Base-by-base conservation (phyloP, 106 monocot genomes). In the Dendrobium huoshanense region DNA sequence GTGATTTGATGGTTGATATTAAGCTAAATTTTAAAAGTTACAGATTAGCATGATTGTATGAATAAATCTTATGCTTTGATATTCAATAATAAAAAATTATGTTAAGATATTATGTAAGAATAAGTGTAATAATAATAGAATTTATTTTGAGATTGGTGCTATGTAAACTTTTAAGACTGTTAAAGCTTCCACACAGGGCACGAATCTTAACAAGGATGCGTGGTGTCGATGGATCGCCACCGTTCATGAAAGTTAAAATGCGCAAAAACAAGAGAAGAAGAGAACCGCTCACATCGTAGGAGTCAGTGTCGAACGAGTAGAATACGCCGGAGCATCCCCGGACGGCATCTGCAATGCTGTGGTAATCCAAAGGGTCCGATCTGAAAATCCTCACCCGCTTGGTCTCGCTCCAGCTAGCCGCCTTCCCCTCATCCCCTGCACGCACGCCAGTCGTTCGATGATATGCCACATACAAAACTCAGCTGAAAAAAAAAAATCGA, bases 241-340 rank as follows among this genome's bases (percentile, higher is more conserved):
- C 22, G 68, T 20, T 29, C 29, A 68, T 29, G 31, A 31, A 29
- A 31, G 15, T 9, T 9, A 68, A 68, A 31, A 33, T 1, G 37
- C 31, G 70, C 70, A 15, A 15, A 70, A 70, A 51, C 2, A 74
- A 15, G 25, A 49, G 27, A 51, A 11, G 13, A n/a, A 76, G 29
- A 48, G 58, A 51, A 9, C 8, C 6, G 87, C 96, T 87, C 80
- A 97, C 97, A 83, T 97, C 94, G 58, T 91, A 92, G 9, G 33
- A 64, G 13, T 89, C 88, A 44, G 84, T 85, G 1, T 77, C 70
- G 77, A 94, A 98, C 55, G 82, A 79, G 92, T 91, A 92, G 92
- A 98, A 94, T 43, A 94, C 83, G 47, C 94, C 97, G 37, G 92
- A 89, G 89, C 97, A 98, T 2, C 94, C 97, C 42, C 67, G 86